A percentile compares a stretch with the other conserved stretches of the same genome.
Conservation (phyloP, 2,329 filamentous ascomycete genomes). For the Scytalidium sp. region DNA sequence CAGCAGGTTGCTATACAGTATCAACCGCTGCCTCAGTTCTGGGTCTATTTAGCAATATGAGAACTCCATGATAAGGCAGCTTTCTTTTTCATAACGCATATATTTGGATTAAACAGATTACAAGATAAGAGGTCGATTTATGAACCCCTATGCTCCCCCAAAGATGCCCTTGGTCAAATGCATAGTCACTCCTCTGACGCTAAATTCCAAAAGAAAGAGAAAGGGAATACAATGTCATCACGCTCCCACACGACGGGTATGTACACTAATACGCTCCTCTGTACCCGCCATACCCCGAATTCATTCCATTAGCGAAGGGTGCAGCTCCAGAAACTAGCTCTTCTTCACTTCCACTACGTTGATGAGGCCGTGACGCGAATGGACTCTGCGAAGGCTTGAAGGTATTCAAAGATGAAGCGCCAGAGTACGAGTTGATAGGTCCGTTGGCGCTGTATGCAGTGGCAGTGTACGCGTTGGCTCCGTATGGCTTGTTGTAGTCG, state of each 20-base stretch:
- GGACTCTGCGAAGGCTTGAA: constrained; percentile 6
- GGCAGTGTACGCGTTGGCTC: constrained; percentile 18
- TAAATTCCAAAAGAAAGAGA: not conserved
- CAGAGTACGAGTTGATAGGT: constrained; percentile 24
- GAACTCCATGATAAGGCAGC: too few species aligned
- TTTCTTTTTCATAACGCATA: too few species aligned
- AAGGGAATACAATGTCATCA: not conserved
- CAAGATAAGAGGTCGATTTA: too few species aligned
- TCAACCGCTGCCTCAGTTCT: too few species aligned
- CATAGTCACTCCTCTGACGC: not conserved
- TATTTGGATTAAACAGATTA: too few species aligned
- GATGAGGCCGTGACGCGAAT: constrained; percentile 6
- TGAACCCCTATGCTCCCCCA: too few species aligned
- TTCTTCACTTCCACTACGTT: constrained; percentile 14
- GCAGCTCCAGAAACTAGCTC: constrained; percentile 20
- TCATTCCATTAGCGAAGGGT: constrained; percentile 18
- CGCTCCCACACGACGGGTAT: not conserved
- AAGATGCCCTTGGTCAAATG: too few species aligned
- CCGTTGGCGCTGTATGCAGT: constrained; percentile 13
- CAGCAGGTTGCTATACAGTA: too few species aligned
- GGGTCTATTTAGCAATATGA: too few species aligned
- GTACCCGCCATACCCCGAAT: constrained; percentile 17
- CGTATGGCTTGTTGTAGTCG: constrained; percentile 12
- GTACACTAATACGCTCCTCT: constrained; percentile 12
- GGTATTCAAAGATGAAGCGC: constrained; percentile 17